Base-by-base conservation (phyloP, 352 stramenopile species). In the Phytophthora quininea region DNA sequence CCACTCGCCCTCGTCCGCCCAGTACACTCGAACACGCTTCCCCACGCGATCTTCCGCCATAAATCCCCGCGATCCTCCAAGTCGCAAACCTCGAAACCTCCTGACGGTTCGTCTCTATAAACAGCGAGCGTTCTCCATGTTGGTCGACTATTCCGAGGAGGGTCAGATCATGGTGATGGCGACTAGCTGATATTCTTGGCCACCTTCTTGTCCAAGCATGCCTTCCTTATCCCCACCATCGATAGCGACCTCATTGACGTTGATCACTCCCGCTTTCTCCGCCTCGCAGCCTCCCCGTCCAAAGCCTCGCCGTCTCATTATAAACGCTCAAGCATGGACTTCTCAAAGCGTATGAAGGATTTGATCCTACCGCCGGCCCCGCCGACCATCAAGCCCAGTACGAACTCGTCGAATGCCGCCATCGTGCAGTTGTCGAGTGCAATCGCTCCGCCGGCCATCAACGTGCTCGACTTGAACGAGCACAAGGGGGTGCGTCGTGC, bases 291-390 rank as follows among this genome's bases (percentile, higher is more conserved):
- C 42, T 35, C 10, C 38, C 47, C 37, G 10, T 32, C 49, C 31
- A 4, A 51, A 32, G 47, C 32, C 57, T 33, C 64, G 19, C 27
- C 10, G 11, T 14, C 8, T 31, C 50, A 2, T 45, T 40, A 35
- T 38, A 49, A 45, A 62, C 62, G 60, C 53, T 4, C 32, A 31
- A 73, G 32, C 54, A 90, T 92, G 84, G 84, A 92, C 57, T 90
- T 92, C 51, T 86, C 81, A 15, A 86, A 89, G 76, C 76, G 82
- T 43, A 90, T 90, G 74, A 88, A 88, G 70, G 82, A 92, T 54
- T 67, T 92, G 64, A 74, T 90, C 62, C 65, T 88, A 43, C 81
- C 82, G 7, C 84, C 84, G 52, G 55, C 69, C 0, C 67, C 80
- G 24, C 84, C 84, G 30, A 74, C 45, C 30, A 83, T 90, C 56